A percentile compares a stretch with the other conserved stretches of the same genome.
phyloP scores from a whole-genome alignment of 495 filamentous ascomycete species.

The Penicillium roqueforti region DNA sequence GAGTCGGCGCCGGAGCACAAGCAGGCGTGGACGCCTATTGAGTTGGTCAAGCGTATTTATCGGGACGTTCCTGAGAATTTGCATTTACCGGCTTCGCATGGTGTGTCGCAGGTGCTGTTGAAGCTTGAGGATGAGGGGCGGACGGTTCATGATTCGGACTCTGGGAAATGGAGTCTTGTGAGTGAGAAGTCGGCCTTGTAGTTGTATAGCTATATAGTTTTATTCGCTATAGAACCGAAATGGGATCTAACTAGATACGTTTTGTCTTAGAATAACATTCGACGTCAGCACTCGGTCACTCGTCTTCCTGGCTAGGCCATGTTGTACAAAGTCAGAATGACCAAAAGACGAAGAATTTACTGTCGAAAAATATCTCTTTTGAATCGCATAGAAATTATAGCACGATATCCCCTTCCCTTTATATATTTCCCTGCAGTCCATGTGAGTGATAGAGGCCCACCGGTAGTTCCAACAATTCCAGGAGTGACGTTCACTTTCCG shows the following conservation, averaged over 20 bases:
- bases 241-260: no score
- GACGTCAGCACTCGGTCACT: no score
- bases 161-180: slow-evolving; percentile 52
- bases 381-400: not conserved
- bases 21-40: slow-evolving; percentile 61
- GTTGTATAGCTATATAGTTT: not conserved
- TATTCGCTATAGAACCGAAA: no score
- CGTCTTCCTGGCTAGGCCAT: not conserved
- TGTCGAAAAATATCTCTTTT: not conserved
- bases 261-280: no score
- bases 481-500: slow-evolving; percentile 1
- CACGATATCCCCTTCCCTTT: not conserved
- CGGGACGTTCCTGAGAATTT: slow-evolving; percentile 69
- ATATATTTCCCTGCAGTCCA: not conserved
- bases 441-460: slow-evolving; percentile 4
- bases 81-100: slow-evolving; percentile 65
- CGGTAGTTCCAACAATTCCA: not conserved
- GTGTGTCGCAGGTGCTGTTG: slow-evolving; percentile 61
- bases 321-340: not conserved
- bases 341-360: not conserved
- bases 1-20: slow-evolving; percentile 32
- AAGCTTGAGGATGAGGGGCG: slow-evolving; percentile 68
- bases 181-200: slow-evolving; percentile 32
- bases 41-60: slow-evolving; percentile 84
- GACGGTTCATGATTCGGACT: slow-evolving; percentile 43